Conservation (phyloP, 2,329 filamentous ascomycete genomes). For the Lasiodiplodia hormozganensis region DNA sequence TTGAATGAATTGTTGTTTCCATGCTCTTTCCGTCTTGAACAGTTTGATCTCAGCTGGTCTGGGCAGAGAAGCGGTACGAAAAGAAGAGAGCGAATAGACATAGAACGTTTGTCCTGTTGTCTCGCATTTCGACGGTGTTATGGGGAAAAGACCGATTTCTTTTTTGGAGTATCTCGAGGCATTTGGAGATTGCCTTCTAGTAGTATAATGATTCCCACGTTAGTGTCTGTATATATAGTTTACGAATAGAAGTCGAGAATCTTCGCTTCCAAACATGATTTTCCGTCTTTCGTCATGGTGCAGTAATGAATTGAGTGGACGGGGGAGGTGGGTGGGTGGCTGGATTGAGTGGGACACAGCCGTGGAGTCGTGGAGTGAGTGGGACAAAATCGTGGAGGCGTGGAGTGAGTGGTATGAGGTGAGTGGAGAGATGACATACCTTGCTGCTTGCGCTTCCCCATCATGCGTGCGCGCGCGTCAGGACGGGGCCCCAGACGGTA, state of each 20-base stretch:
- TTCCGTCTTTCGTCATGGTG: not conserved
- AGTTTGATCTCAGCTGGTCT: conserved; percentile 17
- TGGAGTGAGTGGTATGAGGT: not conserved
- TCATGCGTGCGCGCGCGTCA: not conserved
- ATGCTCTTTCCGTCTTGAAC: conserved; percentile 15
- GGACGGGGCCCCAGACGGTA: conserved; percentile 15
- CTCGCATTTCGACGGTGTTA: conserved; percentile 7
- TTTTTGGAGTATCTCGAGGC: not conserved
- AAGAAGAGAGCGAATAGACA: conserved; percentile 2
- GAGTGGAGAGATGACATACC: conserved; percentile 1
- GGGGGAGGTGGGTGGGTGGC: not conserved
- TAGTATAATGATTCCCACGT: conserved; percentile 22
- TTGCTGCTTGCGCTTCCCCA: not conserved
- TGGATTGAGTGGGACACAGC: not conserved
- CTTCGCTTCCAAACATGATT: not conserved
- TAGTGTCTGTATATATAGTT: conserved; percentile 18
- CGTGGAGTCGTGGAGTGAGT: not conserved
- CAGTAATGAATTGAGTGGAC: not conserved
- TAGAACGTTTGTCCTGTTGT: not conserved
- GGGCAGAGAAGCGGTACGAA: not conserved
- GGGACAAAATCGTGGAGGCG: not conserved
- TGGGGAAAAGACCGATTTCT: conserved; percentile 1
- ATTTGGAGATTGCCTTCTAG: not conserved
- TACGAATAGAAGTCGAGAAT: conserved; percentile 2
- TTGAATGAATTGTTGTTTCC: conserved; percentile 4